Percentiles rank a stretch among this genome's conserved stretches.
Conservation (phyloP, 2,329 filamentous ascomycete species). For the Dactylellina leptospora region DNA sequence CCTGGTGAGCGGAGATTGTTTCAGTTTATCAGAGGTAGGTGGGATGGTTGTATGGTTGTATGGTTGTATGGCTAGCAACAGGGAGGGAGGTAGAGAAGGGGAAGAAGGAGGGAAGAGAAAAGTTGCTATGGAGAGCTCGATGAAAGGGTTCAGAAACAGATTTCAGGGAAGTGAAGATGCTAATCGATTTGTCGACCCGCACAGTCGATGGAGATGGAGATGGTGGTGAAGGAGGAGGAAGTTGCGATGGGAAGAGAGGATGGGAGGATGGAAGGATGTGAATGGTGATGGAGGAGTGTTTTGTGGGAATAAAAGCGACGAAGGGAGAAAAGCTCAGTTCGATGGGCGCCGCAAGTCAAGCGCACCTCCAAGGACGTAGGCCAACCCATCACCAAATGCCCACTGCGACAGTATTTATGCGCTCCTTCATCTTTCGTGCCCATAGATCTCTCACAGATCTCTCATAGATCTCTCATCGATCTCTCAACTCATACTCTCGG, state of each 20-base stretch:
- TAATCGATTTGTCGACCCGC: constrained; percentile 1
- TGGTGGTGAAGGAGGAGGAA: neutral
- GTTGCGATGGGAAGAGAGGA: neutral
- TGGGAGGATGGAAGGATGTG: neutral
- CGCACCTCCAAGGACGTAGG: too few species aligned
- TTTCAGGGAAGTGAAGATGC: neutral
- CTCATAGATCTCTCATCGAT: too few species aligned
- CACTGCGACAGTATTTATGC: too few species aligned
- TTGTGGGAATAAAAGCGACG: too few species aligned
- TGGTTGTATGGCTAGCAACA: neutral
- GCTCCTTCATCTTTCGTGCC: too few species aligned
- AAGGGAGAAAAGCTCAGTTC: too few species aligned
- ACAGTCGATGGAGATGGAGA: neutral
- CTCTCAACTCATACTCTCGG: too few species aligned
- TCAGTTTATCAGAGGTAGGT: neutral
- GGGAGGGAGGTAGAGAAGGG: neutral
- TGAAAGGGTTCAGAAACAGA: neutral
- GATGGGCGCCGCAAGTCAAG: too few species aligned
- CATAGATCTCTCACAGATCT: too few species aligned
- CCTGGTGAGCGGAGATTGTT: neutral
- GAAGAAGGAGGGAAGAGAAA: neutral
- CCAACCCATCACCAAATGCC: too few species aligned
- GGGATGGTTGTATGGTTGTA: neutral
- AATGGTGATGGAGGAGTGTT: too few species aligned
- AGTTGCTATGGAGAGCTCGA: constrained; percentile 4